Conservation (phyloP, 2,329 filamentous ascomycete genomes). For the Colletotrichum sidae region DNA sequence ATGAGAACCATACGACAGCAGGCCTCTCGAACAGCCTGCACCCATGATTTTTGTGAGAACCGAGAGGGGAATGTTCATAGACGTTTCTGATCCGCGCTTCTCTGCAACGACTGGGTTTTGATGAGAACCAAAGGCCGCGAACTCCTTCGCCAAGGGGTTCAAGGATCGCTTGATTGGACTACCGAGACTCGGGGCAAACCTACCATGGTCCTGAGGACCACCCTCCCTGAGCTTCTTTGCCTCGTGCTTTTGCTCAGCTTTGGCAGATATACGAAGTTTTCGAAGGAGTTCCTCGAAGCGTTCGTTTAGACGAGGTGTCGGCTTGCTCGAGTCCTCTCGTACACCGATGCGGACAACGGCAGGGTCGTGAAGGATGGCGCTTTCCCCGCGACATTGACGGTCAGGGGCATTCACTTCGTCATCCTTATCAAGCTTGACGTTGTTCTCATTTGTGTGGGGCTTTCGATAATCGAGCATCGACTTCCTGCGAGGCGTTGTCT, state of each 20-base stretch:
- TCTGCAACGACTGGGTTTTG: conserved; percentile 4
- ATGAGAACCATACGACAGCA: background rate
- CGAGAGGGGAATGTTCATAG: conserved; percentile 29
- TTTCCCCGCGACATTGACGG: background rate
- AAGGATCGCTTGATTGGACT: conserved; percentile 23
- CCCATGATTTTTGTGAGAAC: conserved; percentile 20
- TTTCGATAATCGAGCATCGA: conserved; percentile 19
- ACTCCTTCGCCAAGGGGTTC: conserved; percentile 35
- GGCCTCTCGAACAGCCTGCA: background rate
- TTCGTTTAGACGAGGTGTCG: background rate
- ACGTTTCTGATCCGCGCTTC: conserved; percentile 19
- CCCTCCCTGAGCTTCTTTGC: background rate
- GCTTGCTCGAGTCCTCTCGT: background rate
- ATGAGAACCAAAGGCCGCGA: conserved; percentile 10
- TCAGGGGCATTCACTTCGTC: too few species aligned
- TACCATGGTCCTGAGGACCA: conserved; percentile 5
- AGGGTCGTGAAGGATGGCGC: conserved; percentile 24
- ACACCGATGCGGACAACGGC: conserved; percentile 8
- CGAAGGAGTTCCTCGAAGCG: conserved; percentile 30
- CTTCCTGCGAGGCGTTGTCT: conserved; percentile 24
- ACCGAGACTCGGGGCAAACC: conserved; percentile 21
- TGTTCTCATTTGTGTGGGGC: background rate
- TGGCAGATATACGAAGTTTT: conserved; percentile 18
- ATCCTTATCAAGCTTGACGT: background rate
- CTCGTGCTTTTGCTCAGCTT: background rate